A percentile compares a stretch with the other conserved stretches of the same genome.
phyloP scores from a whole-genome alignment of 192 early-diverging fungal species.

The Backusella mclennaniae region DNA sequence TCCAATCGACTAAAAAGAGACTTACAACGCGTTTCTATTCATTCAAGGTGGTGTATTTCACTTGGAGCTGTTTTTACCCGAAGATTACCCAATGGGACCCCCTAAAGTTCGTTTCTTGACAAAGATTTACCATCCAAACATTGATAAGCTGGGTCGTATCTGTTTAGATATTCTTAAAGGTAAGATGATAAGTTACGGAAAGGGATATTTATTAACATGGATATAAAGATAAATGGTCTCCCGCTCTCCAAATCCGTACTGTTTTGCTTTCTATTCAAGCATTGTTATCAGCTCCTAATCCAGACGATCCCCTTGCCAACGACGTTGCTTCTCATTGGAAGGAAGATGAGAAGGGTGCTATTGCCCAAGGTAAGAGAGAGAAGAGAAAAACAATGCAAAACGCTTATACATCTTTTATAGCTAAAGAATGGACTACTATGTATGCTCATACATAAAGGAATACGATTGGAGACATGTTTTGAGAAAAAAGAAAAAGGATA shows the following conservation, averaged over 20 bases:
- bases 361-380: constrained; percentile 60
- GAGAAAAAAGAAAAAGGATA: background rate
- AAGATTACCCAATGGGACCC: constrained; percentile 97
- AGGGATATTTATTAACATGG: background rate
- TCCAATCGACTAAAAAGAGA: too few species aligned
- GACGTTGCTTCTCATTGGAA: constrained; percentile 99
- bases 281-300: constrained; percentile 94
- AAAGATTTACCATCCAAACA: constrained; percentile 99
- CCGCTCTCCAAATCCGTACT: constrained; percentile 96
- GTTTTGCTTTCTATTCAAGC: constrained; percentile 97
- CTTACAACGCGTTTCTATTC: too few species aligned
- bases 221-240: constrained; percentile 93
- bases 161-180: constrained; percentile 98
- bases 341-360: constrained; percentile 90
- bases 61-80: constrained; percentile 94
- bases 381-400: background rate
- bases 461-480: background rate
- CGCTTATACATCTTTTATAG: background rate
- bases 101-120: constrained; percentile 98
- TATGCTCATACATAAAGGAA: constrained; percentile 22
- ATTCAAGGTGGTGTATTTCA: constrained; percentile 78
- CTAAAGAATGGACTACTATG: constrained; percentile 28
- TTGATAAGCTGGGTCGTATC: constrained; percentile 97
- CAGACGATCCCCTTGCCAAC: constrained; percentile 97
- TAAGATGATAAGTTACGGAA: constrained; percentile 15